phyloP scores from a whole-genome alignment of 371 early-diverging fungal species.

The Cokeromyces recurvatus region DNA sequence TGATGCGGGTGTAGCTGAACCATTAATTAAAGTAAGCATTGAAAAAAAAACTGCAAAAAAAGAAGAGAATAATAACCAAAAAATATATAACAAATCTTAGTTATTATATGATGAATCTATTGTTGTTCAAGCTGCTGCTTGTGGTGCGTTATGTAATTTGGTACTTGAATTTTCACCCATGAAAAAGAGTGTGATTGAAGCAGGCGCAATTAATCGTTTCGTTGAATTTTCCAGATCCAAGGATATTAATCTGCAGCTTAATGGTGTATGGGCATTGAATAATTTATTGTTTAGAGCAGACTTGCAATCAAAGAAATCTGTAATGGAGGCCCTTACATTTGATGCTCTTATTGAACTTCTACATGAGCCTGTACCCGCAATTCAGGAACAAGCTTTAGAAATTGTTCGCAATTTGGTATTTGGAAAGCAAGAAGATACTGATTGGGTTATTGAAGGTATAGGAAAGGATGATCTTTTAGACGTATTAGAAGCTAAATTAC shows the following conservation, averaged over 20 bases:
- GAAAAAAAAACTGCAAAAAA: not conserved
- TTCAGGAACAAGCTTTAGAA: constrained; percentile 80
- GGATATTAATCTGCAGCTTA: constrained; percentile 56
- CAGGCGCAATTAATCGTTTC: constrained; percentile 70
- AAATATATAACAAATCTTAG: too few species aligned
- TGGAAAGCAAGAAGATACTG: constrained; percentile 49
- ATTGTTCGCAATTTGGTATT: constrained; percentile 77
- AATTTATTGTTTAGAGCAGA: constrained; percentile 77
- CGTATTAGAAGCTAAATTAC: constrained; percentile 67
- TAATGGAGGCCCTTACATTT: constrained; percentile 70
- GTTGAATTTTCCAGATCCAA: constrained; percentile 57
- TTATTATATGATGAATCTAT: constrained; percentile 63
- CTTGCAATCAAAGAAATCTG: constrained; percentile 57
- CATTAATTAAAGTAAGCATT: constrained; percentile 60
- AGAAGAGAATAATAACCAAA: too few species aligned
- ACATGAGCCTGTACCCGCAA: constrained; percentile 52
- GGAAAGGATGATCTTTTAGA: constrained; percentile 58
- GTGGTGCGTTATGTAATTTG: constrained; percentile 82
- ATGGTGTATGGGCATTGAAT: constrained; percentile 84
- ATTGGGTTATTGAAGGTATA: constrained; percentile 63
- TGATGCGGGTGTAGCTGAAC: constrained; percentile 74
- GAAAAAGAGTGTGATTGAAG: constrained; percentile 77
- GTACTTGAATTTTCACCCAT: constrained; percentile 87
- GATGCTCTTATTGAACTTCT: constrained; percentile 57
- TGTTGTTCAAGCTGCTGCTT: constrained; percentile 71